Base-by-base conservation (phyloP, 78 protist genomes). In the Trichosphaerium sp. region DNA sequence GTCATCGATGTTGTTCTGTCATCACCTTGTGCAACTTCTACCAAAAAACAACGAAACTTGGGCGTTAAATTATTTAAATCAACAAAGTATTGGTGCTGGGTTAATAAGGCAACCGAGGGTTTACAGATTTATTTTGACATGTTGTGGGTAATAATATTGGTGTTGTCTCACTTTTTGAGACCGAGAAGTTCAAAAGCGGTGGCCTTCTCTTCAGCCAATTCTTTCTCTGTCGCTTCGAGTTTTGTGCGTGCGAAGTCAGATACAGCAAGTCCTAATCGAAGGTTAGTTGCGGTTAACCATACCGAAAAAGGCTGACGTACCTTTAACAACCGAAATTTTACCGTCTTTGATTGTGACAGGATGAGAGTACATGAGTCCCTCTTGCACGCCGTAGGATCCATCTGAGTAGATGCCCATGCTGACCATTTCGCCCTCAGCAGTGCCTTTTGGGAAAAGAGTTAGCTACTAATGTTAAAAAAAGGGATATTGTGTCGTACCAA, bases 381-480 rank as follows among this genome's bases (percentile, higher is more conserved):
- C 52, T 5, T 60, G 31, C 3, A 78, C 49, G 40, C 80, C 86
- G 57, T 87, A 87, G 28, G 56, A 14, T 26, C 84, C 87, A 38
- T 75, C 85, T 15, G 83, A 42, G 10, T 23, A 8, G 23, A 88
- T 77, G 21, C 65, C 94, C 94, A 88, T 88, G 35, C 82, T 75
- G 31, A 73, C 75, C 12, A 7, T 15, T 41, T 48, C 57, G 61
- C 82, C 88, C 39, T 48, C 6, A 63, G 25, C 37, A 64, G 3
- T 18, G 7, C 8, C 7, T 10, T 4, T 65, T 4, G 44, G n/a
- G 8, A 4, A 65, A 49, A 65, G 10, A 25, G 4, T 23, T 21
- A 65, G 31, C 10, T n/a, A 28, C 32, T 49, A 26, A 65, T 14
- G 44, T 15, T 2, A 18, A 11, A 65, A n/a, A 65, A 28, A 54